phyloP scores from a whole-genome alignment of 2,329 filamentous ascomycete species.

The Beauveria pseudobassiana region DNA sequence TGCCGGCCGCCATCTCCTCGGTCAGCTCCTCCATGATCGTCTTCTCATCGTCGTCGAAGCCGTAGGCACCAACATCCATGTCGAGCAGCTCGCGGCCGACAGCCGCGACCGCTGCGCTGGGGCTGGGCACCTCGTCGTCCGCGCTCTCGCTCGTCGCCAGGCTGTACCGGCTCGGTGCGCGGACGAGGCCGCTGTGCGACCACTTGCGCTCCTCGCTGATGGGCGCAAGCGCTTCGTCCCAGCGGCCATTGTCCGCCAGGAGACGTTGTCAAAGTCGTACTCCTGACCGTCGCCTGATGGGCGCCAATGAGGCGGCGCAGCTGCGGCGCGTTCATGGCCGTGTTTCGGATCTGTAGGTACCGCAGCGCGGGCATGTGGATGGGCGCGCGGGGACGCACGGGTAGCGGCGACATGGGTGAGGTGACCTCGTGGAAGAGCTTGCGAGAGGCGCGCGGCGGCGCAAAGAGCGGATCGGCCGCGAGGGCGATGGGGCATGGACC shows the following conservation, averaged over 20 bases:
- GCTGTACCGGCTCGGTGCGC: conserved; percentile 17
- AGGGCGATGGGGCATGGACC: conserved; percentile 69
- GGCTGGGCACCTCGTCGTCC: conserved; percentile 33
- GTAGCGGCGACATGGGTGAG: conserved; percentile 55
- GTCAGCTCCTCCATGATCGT: conserved; percentile 24
- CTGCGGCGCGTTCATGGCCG: conserved; percentile 62
- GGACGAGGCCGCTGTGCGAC: conserved; percentile 24
- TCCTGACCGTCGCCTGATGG: conserved; percentile 65
- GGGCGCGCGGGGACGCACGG: conserved; percentile 43
- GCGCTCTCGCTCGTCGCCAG: conserved; percentile 26
- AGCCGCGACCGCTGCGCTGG: conserved; percentile 48
- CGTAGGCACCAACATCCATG: conserved; percentile 31
- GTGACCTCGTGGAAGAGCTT: conserved; percentile 61
- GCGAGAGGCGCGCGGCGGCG: conserved; percentile 42
- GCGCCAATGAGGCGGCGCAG: conserved; percentile 59
- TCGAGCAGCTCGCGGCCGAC: conserved; percentile 41
- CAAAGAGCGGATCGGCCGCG: conserved; percentile 61
- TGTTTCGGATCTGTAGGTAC: conserved; percentile 65
- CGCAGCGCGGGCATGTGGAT: conserved; percentile 61
- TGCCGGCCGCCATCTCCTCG: conserved; percentile 25
- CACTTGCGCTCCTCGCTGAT: conserved; percentile 41
- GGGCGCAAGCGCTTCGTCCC: conserved; percentile 76
- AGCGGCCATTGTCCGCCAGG: conserved; percentile 61
- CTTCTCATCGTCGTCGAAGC: conserved; percentile 28
- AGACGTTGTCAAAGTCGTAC: conserved; percentile 73